Percentiles rank a stretch among this genome's conserved stretches.
These are phyloP conservation scores for Salix viminalis DNA, from an alignment of 345 rosid species.

Conservation along the genomic window DNA sequence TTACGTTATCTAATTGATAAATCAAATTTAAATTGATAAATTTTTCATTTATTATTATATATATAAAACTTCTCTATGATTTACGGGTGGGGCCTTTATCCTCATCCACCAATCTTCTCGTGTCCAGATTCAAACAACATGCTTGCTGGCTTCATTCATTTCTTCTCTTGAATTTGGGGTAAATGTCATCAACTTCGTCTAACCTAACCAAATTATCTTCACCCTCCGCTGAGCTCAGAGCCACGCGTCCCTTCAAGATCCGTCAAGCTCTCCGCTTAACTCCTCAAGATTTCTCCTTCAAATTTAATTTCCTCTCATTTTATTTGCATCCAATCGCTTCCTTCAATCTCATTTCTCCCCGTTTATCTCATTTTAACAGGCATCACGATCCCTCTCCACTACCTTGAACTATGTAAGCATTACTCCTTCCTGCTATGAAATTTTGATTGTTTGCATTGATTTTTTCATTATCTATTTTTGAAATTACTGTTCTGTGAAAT, in stretches of 20 bases:
- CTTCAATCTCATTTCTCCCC: slow-evolving; percentile 17
- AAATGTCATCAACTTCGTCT: not conserved
- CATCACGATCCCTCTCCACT: slow-evolving; percentile 67
- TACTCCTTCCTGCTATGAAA: not conserved
- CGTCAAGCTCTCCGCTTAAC: slow-evolving; percentile 63
- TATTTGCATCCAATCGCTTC: slow-evolving; percentile 5
- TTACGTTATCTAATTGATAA: no score
- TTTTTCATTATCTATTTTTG: not conserved
- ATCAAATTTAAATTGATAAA: no score
- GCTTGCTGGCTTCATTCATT: not conserved
- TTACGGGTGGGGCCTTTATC: not conserved
- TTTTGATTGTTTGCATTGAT: not conserved
- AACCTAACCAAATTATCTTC: not conserved
- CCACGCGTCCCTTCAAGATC: slow-evolving; percentile 71
- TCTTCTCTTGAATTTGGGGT: not conserved
- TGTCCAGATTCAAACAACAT: not conserved
- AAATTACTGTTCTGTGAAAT: not conserved
- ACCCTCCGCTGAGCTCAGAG: slow-evolving; percentile 5
- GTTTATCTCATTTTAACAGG: slow-evolving; percentile 26
- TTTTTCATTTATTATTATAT: no score
- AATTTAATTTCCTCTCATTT: slow-evolving; percentile 5
- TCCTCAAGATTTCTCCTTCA: slow-evolving; percentile 41
- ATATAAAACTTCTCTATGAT: not conserved
- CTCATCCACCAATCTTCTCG: not conserved
- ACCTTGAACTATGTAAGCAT: slow-evolving; percentile 82